These are phyloP conservation scores for Yarrowia sp. DNA, from an alignment of 805 yeast genomes.

Conservation along the genomic window DNA sequence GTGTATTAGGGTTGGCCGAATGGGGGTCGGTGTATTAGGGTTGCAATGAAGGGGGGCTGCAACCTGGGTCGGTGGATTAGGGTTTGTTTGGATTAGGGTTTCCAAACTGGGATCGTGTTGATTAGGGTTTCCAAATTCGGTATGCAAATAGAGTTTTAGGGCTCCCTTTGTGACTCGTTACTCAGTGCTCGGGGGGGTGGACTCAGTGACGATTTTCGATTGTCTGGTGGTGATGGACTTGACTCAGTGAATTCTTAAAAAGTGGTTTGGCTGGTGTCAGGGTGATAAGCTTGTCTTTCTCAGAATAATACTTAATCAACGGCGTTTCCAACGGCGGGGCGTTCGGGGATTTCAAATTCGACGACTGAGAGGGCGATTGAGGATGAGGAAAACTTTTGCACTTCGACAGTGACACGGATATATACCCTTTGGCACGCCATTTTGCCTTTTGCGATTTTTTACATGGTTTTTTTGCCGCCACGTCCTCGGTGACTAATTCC, in stretches of 20 bases:
- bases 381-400: conserved; percentile 33
- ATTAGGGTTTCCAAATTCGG: not conserved
- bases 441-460: conserved; percentile 7
- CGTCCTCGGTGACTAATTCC: conserved; percentile 10
- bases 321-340: not conserved
- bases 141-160: not conserved
- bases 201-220: conserved; percentile 38
- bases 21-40: too few relatives aligned
- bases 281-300: conserved; percentile 28
- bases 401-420: conserved; percentile 27
- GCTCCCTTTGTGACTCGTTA: conserved; percentile 9
- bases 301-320: conserved; percentile 25
- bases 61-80: not conserved
- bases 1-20: not conserved
- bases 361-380: not conserved
- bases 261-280: not conserved
- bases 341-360: not conserved
- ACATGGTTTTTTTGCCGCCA: not conserved
- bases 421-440: conserved; percentile 16
- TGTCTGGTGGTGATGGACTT: conserved; percentile 37
- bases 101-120: not conserved
- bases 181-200: conserved; percentile 37
- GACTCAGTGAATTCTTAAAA: conserved; percentile 38
- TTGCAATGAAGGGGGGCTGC: too few relatives aligned
- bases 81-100: not conserved